phyloP scores from a whole-genome alignment of 116 monocot genomes.

The Papilionanthe hybrid region DNA sequence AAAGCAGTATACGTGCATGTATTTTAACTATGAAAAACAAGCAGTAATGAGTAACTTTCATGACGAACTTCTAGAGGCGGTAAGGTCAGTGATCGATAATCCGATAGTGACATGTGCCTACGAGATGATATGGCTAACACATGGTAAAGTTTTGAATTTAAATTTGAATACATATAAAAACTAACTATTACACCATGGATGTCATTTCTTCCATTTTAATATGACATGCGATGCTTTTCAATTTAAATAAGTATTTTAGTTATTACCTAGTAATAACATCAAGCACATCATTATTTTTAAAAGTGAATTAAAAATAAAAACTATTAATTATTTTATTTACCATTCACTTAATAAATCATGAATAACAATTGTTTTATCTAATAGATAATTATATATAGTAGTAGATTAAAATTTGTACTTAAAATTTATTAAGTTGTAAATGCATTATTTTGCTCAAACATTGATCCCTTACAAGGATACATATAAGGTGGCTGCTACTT shows the following conservation, averaged over 20 bases:
- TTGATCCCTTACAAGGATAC: not conserved
- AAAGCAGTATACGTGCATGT: too few relatives aligned
- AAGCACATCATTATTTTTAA: not conserved
- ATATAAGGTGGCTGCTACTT: too few relatives aligned
- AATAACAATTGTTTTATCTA: not conserved
- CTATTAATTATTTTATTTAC: not conserved
- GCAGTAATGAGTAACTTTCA: too few relatives aligned
- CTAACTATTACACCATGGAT: not conserved
- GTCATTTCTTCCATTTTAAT: too few relatives aligned
- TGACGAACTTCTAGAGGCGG: too few relatives aligned
- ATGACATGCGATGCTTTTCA: too few relatives aligned
- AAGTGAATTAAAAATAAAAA: not conserved
- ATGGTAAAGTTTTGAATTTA: not conserved
- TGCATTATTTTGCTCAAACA: not conserved
- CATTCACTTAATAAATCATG: not conserved
- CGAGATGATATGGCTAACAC: not conserved
- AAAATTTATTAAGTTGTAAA: not conserved
- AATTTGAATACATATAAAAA: not conserved
- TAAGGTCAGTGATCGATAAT: too few relatives aligned
- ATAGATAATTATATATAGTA: not conserved
- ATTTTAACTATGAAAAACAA: too few relatives aligned
- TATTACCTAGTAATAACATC: too few relatives aligned
- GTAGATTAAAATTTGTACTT: not conserved
- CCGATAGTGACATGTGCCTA: too few relatives aligned
- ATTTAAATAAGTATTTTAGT: too few relatives aligned